Conservation (phyloP, 2,329 filamentous ascomycete genomes). For the Aspergillus sp. region DNA sequence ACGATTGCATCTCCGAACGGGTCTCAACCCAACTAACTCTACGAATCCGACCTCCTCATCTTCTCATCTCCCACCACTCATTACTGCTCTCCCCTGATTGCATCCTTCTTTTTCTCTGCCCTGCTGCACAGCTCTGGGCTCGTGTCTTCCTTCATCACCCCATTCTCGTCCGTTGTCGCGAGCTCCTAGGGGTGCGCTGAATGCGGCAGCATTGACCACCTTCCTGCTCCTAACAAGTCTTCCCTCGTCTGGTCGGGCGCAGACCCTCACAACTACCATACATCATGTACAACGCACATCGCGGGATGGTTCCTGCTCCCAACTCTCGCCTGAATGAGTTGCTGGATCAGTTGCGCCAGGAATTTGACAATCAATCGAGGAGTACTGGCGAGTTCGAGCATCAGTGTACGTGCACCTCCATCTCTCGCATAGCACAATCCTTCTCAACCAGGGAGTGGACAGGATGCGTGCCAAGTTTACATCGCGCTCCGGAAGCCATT, state of each 20-base stretch:
- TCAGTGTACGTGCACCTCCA: constrained; percentile 68
- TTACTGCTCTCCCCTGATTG: background rate
- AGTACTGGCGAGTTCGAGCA: constrained; percentile 86
- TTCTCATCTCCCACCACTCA: background rate
- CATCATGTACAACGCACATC: constrained; percentile 83
- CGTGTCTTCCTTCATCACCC: background rate
- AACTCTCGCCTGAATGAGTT: constrained; percentile 81
- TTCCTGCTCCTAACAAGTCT: constrained; percentile 14
- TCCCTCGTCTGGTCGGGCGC: constrained; percentile 11
- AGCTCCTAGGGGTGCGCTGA: constrained; percentile 22
- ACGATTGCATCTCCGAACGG: constrained; percentile 5
- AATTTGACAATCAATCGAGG: constrained; percentile 83
- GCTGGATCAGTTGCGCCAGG: constrained; percentile 82
- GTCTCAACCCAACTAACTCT: constrained; percentile 15
- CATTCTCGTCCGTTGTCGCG: constrained; percentile 10
- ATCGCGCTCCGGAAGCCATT: background rate
- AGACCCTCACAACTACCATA: constrained; percentile 3
- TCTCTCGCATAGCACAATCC: background rate
- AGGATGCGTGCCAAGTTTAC: background rate
- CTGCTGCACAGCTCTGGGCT: background rate
- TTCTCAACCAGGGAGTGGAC: background rate
- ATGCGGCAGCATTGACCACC: constrained; percentile 24
- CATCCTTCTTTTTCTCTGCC: background rate
- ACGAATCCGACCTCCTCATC: constrained; percentile 11
- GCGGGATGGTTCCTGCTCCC: constrained; percentile 72